phyloP scores from a whole-genome alignment of 305 asterid genomes.

The Withania somnifera region DNA sequence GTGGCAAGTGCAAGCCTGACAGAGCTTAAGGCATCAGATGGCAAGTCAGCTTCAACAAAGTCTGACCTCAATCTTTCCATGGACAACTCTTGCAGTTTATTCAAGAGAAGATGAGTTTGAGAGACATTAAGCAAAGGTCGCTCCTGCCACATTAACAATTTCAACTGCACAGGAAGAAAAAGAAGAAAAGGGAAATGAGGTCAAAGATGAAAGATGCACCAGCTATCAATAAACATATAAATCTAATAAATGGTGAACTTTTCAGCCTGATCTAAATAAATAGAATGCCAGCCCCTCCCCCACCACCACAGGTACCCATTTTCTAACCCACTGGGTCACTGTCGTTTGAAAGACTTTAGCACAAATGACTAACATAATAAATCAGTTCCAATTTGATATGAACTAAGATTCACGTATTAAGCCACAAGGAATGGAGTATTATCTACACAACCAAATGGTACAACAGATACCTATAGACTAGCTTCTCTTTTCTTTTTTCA shows the following conservation, averaged over 20 bases:
- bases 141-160: slow-evolving; percentile 68
- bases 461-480: background rate
- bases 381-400: background rate
- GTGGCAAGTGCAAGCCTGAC: slow-evolving; percentile 82
- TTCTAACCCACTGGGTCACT: background rate
- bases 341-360: background rate
- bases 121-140: slow-evolving; percentile 60
- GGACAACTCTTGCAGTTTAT: slow-evolving; percentile 83
- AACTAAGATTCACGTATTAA: background rate
- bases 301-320: background rate
- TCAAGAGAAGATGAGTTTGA: slow-evolving; percentile 63
- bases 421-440: background rate
- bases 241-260: background rate
- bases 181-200: background rate
- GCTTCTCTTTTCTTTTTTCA: background rate
- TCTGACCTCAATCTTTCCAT: slow-evolving; percentile 72
- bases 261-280: background rate
- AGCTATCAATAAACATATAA: background rate
- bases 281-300: background rate
- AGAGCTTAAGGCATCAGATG: slow-evolving; percentile 67
- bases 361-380: background rate
- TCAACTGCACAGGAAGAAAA: slow-evolving; percentile 41
- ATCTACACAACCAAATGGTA: background rate
- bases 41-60: slow-evolving; percentile 51
- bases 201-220: background rate